Base-by-base conservation (phyloP, 805 yeast species). In the Saccharomycopsis guyanensis region DNA sequence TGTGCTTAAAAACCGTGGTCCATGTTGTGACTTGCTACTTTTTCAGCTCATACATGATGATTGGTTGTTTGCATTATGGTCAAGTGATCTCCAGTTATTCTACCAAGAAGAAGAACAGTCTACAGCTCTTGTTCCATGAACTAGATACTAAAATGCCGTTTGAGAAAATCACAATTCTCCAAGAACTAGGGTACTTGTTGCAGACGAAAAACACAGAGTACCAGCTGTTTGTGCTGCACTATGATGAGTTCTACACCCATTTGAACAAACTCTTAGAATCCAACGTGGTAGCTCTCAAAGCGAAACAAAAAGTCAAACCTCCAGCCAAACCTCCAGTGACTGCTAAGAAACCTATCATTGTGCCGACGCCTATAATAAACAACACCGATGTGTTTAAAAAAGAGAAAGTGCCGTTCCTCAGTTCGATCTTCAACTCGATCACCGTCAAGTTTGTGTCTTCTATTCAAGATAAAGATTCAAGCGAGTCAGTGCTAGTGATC, bases 41-140 rank as follows among this genome's bases (percentile, higher is more conserved):
- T 6, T 50, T 50, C 42, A 41, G 45, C 20, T 44, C 53, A 16
- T 50, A 50, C 37, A 44, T 45, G 19, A 13, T 47, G 22, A 24
- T 47, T 13, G 53, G 53, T 4, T 31, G 51, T 15, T 40, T 44
- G 15, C 53, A 50, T 34, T 50, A 47, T 24, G 33, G 39, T 15
- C 51, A 47, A 24, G 32, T 38, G 22, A 42, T 50, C 6, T 47
- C 51, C 10, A 41, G 41, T 12, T 50, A 45, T 29, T 41, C 43
- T 13, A 32, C 34, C 23, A 34, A 37, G 22, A 38, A 49, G n/a
- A 37, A 33, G 20, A 33, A 7, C 37, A 33, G 20, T 33, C 38
- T 50, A 15, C 42, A 37, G n/a, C n/a, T 48, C 5, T 23, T 50
- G 22, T 43, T 50, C 36, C 38, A 43, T 41, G 40, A 34, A 5